Evolutionary conservation across 192 early-diverging fungal genomes (phyloP).

Genomic region (Backusella sp.): DNA sequence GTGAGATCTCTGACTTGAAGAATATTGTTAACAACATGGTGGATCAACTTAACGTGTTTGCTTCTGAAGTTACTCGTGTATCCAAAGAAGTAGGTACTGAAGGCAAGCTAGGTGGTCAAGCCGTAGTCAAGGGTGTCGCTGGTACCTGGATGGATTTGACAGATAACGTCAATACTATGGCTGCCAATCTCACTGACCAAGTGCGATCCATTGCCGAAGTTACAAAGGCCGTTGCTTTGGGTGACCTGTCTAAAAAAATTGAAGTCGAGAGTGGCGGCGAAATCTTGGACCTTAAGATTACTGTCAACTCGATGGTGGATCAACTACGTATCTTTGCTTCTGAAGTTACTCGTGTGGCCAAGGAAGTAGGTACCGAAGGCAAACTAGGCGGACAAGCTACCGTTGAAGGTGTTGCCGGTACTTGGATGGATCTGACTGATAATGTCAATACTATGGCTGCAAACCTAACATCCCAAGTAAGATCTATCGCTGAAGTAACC

Average conservation of each 20-base stretch:
- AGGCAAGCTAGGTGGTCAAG: slow-evolving; percentile 64
- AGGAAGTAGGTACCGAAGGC: too few species aligned
- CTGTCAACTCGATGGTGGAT: too few species aligned
- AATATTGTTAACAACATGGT: slow-evolving; percentile 59
- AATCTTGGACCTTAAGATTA: too few species aligned
- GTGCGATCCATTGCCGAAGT: slow-evolving; percentile 54
- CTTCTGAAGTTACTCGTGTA: slow-evolving; percentile 67
- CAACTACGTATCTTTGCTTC: too few species aligned
- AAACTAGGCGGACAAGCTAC: too few species aligned
- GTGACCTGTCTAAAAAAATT: slow-evolving; percentile 47
- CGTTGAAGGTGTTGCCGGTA: too few species aligned
- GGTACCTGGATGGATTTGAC: slow-evolving; percentile 62
- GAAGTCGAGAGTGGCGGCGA: too few species aligned
- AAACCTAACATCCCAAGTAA: slow-evolving; percentile 66
- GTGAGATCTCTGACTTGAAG: slow-evolving; percentile 59
- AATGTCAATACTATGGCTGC: slow-evolving; percentile 40
- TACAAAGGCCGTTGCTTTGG: slow-evolving; percentile 48
- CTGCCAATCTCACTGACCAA: slow-evolving; percentile 10
- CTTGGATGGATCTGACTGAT: too few species aligned
- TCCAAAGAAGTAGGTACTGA: slow-evolving; percentile 72
- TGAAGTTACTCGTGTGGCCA: too few species aligned
- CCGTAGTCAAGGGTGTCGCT: slow-evolving; percentile 52
- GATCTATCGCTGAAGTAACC: slow-evolving; percentile 33
- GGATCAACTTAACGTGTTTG: slow-evolving; percentile 48
- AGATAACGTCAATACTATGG: slow-evolving; percentile 9